Evolutionary conservation across 805 yeast genomes (phyloP), one percentile per base, ranked within the genome.

Genomic region (Barnettozyma populi): DNA sequence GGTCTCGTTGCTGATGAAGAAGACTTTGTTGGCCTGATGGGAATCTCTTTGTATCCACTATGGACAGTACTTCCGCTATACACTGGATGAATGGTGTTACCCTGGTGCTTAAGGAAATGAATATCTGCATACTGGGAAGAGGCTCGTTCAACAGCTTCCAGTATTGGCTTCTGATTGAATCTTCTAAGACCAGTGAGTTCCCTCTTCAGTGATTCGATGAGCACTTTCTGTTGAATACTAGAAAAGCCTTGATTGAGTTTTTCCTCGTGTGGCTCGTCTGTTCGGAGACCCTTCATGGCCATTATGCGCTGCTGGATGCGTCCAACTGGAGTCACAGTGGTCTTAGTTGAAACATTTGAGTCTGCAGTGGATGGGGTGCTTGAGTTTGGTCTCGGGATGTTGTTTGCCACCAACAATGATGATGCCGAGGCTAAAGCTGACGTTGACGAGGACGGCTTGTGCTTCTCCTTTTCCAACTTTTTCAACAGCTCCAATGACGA

Each of bases 271-370:
- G 11, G 41, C 10, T 48, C 48, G 18, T 37, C 45, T 8, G 44
- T 52, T 32, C 52, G 49, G 25, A 59, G 11, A 8, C 46, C 49
- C 20, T 55, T 54, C 27, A 59, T 36, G 4, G 51, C 50, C 9
- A 52, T 55, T 11, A 57, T 54, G 25, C 53, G 51, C 24, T 55
- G 60, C 31, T 59, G 63, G 23, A 57, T 57, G 43, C 63, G 51
- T 2, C 62, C 62, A 21, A 45, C 31, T 34, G 39, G 41, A 20
- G 29, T 4, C 23, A 5, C 16, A 13, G 37, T 25, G 23, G 21
- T 16, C n/a, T 14, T n/a, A 27, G 34, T 8, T 39, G 39, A 20
- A 20, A 20, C 16, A 20, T 11, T 35, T 9, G 23, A 35, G 14
- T 35, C 41, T 7, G 18, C 18, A 21, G 41, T 19, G 29, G 20